A percentile compares a stretch with the other conserved stretches of the same genome.
These are phyloP conservation scores for Trichoderma afroharzianum DNA, from an alignment of 2,329 filamentous ascomycete genomes.

Conservation along the genomic window DNA sequence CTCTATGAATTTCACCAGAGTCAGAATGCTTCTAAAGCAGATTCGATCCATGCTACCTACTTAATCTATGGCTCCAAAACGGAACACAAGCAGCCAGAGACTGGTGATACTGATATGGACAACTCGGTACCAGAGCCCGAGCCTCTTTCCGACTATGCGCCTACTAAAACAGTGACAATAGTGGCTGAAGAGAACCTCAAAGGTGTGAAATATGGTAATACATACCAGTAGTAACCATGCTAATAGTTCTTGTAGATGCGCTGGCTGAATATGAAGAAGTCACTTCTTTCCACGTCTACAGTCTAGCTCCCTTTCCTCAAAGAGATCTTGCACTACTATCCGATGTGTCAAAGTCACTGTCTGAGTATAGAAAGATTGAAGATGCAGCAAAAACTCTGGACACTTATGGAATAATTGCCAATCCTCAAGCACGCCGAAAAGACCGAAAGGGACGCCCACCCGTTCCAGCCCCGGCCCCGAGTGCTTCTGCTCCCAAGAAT, in stretches of 20 bases:
- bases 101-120: conserved; percentile 67
- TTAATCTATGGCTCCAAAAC: conserved; percentile 69
- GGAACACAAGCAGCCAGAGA: conserved; percentile 36
- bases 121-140: conserved; percentile 58
- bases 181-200: conserved; percentile 70
- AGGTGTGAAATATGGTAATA: conserved; percentile 41
- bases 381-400: conserved; percentile 57
- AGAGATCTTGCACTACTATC: conserved; percentile 68
- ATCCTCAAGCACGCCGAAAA: conserved; percentile 59
- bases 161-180: conserved; percentile 60
- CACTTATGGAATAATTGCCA: conserved; percentile 71
- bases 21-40: conserved; percentile 77
- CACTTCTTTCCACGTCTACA: conserved; percentile 81
- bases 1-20: conserved; percentile 81
- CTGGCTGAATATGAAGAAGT: conserved; percentile 69
- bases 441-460: conserved; percentile 37
- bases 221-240: neutral
- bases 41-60: conserved; percentile 88
- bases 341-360: conserved; percentile 63
- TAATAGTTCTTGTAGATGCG: conserved; percentile 45
- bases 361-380: conserved; percentile 51
- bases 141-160: conserved; percentile 46
- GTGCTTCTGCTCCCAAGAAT: conserved; percentile 24
- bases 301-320: conserved; percentile 66
- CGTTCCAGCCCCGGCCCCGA: conserved; percentile 22